A percentile compares a stretch with the other conserved stretches of the same genome.
phyloP scores from a whole-genome alignment of 805 yeast genomes.

The Suhomyces tanzawaensis region DNA sequence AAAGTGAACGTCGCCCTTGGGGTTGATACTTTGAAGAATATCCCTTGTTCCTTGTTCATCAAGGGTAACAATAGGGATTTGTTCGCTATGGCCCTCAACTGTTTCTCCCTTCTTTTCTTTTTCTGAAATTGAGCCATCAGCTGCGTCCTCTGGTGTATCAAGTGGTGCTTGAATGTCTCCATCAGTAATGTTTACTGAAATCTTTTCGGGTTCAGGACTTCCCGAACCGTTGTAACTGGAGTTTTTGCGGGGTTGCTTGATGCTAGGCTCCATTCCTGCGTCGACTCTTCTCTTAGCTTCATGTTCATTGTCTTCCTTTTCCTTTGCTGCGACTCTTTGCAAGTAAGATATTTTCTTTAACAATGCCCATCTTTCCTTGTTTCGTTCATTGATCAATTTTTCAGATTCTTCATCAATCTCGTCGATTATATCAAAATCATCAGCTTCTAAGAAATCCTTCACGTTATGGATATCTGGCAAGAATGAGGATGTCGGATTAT shows the following conservation, averaged over 20 bases:
- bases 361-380: conserved; percentile 66
- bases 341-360: conserved; percentile 68
- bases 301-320: conserved; percentile 36
- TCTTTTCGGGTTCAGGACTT: conserved; percentile 7
- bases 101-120: conserved; percentile 16
- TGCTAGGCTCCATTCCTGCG: conserved; percentile 27
- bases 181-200: conserved; percentile 3
- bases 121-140: conserved; percentile 3
- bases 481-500: conserved; percentile 30
- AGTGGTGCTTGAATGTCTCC: neutral
- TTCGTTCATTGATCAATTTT: conserved; percentile 37
- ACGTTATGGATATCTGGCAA: conserved; percentile 62
- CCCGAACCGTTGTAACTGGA: neutral
- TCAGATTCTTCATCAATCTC: conserved; percentile 40
- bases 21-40: conserved; percentile 35
- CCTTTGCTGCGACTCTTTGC: conserved; percentile 61
- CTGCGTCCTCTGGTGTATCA: conserved; percentile 1
- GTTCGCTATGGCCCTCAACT: conserved; percentile 6
- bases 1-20: conserved; percentile 35
- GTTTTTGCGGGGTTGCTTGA: neutral
- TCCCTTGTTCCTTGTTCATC: conserved; percentile 43
- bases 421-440: conserved; percentile 35
- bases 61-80: conserved; percentile 42
- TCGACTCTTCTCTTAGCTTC: conserved; percentile 35
- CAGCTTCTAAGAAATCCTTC: conserved; percentile 51